A percentile compares a stretch with the other conserved stretches of the same genome.
Evolutionary conservation across 2,329 filamentous ascomycete species (phyloP).

Genomic region (Pestalotiopsis sp.): DNA sequence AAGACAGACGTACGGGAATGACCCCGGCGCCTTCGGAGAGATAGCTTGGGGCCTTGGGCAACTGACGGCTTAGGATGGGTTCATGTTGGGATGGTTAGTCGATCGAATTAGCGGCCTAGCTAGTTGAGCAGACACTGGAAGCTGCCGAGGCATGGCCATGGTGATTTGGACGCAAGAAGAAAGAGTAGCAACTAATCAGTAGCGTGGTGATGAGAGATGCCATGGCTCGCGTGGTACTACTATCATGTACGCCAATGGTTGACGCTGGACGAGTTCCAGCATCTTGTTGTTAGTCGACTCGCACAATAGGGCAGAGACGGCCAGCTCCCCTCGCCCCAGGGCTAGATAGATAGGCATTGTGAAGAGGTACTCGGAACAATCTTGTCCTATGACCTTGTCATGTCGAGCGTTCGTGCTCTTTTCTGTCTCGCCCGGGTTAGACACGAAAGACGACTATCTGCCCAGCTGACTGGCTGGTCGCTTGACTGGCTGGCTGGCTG

Average conservation of each 20-base stretch:
- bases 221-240: background rate
- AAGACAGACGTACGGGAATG: background rate
- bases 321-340: background rate
- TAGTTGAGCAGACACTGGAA: background rate
- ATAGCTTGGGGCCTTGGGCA: background rate
- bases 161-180: background rate
- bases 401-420: background rate
- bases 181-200: background rate
- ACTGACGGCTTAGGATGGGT: background rate
- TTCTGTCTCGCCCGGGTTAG: background rate
- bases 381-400: background rate
- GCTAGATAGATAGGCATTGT: background rate
- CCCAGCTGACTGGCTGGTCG: background rate
- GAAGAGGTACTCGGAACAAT: background rate
- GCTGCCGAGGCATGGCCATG: background rate
- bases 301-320: background rate
- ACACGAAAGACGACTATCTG: background rate
- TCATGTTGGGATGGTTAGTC: background rate
- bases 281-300: background rate
- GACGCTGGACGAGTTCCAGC: background rate
- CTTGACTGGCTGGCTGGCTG: background rate
- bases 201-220: background rate
- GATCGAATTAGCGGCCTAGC: background rate
- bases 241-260: background rate
- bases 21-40: background rate